phyloP scores from a whole-genome alignment of 345 rosid species.

The Lepidium sativum region DNA sequence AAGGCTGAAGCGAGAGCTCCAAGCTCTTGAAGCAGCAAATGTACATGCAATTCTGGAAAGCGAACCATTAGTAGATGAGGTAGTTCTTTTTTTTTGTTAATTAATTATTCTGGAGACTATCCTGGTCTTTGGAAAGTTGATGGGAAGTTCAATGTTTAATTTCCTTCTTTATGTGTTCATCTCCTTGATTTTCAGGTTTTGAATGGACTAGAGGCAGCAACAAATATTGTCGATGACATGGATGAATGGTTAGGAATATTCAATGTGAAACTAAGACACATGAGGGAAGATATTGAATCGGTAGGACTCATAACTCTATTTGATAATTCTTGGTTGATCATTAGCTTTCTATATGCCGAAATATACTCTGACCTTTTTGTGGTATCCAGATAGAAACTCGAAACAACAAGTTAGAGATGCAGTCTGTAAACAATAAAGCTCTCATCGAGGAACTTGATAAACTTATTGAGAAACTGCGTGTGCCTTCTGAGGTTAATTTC shows the following conservation, averaged over 20 bases:
- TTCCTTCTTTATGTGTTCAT: not conserved
- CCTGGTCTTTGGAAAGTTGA: not conserved
- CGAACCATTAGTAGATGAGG: constrained; percentile 91
- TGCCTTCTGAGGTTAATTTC: constrained; percentile 74
- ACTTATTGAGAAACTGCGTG: constrained; percentile 68
- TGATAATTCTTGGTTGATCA: not conserved
- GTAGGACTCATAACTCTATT: constrained; percentile 33
- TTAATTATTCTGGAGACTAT: not conserved
- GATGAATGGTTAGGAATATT: constrained; percentile 98
- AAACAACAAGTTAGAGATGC: constrained; percentile 96
- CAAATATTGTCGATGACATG: constrained; percentile 91
- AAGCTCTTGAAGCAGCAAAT: constrained; percentile 96
- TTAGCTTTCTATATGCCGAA: constrained; percentile 1
- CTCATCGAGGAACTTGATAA: constrained; percentile 93
- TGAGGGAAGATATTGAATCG: constrained; percentile 98
- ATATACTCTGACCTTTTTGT: constrained; percentile 10
- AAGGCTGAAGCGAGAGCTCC: constrained; percentile 95
- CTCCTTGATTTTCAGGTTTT: constrained; percentile 50
- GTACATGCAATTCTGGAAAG: constrained; percentile 98
- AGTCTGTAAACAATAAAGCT: constrained; percentile 83
- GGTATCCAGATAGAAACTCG: constrained; percentile 86
- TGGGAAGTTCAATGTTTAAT: not conserved
- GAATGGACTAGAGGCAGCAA: constrained; percentile 93
- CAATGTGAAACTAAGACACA: constrained; percentile 94
- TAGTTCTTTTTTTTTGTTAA: constrained; percentile 15